phyloP scores from a whole-genome alignment of 176 grass and related monocot genomes.

The Lolium multiflorum region DNA sequence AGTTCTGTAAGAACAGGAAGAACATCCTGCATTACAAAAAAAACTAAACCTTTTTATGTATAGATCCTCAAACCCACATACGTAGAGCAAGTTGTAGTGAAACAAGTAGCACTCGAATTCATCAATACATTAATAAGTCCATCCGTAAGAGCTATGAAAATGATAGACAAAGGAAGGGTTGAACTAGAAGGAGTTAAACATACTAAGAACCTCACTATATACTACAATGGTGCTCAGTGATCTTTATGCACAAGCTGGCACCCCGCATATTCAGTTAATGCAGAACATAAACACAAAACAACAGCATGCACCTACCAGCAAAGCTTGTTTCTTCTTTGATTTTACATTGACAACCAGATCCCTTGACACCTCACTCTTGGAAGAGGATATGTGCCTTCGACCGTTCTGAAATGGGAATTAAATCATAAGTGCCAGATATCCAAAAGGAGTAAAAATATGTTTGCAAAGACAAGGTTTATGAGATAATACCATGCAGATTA shows the following conservation, averaged over 20 bases:
- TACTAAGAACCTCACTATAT: not conserved
- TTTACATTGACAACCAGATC: slow-evolving; percentile 99
- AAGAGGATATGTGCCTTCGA: slow-evolving; percentile 80
- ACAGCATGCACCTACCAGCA: slow-evolving; percentile 68
- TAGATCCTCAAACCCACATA: slow-evolving; percentile 32
- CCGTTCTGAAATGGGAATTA: slow-evolving; percentile 78
- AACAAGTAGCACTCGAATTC: slow-evolving; percentile 29
- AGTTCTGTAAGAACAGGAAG: slow-evolving; percentile 96
- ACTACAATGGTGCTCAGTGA: slow-evolving; percentile 15
- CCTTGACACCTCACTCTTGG: slow-evolving; percentile 91
- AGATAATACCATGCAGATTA: slow-evolving; percentile 87
- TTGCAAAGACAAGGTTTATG: slow-evolving; percentile 36
- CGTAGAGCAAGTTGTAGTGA: slow-evolving; percentile 19
- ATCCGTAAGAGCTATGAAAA: not conserved
- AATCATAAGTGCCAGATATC: slow-evolving; percentile 40
- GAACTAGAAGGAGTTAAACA: slow-evolving; percentile 27
- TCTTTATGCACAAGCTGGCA: slow-evolving; percentile 31
- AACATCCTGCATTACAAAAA: slow-evolving; percentile 77
- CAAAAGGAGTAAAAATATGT: not conserved
- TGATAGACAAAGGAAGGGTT: slow-evolving; percentile 7
- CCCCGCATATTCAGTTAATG: slow-evolving; percentile 29
- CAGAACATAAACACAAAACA: slow-evolving; percentile 34
- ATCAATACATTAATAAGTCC: slow-evolving; percentile 13
- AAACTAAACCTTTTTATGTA: slow-evolving; percentile 62
- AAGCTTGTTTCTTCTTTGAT: slow-evolving; percentile 97